Base-by-base conservation (phyloP, 495 filamentous ascomycete genomes). In the Ascobolus immersus region DNA sequence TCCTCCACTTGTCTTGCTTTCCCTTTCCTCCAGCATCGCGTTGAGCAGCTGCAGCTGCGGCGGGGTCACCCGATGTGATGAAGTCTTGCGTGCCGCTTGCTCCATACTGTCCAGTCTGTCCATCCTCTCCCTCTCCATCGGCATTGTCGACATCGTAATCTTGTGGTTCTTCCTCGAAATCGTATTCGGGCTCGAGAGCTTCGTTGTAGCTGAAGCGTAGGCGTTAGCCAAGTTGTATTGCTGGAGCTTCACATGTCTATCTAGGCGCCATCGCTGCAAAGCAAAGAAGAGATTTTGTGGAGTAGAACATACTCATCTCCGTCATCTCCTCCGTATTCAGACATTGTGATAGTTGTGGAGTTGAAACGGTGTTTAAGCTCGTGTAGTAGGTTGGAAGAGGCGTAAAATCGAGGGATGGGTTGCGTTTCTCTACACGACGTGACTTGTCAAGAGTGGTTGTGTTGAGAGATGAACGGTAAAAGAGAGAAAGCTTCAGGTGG, bases 1-100 rank as follows among this genome's bases (percentile, higher is more conserved):
- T 76, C 56, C 76, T 82, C 28, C 14, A 31, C 62, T 86, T 93
- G 51, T 79, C 74, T 50, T 77, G 77, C 40, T 69, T 52, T 41
- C 69, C 71, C 46, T 58, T 61, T 18, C 57, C 57, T 33, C 33
- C 36, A 17, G 53, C 52, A 38, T 58, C 63, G 27, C 52, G 52
- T 33, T 44, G 49, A 30, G 61, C 64, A 12, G 67, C 68, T 5
- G 54, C 53, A 1, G 57, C 55, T 14, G 67, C 65, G 34, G 69
- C 71, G 15, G 75, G 69, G 45, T 90, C 82, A 25, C 73, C 76
- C 5, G 71, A 65, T 34, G 69, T 59, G 21, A 90, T 64, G 9
- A 81, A 62, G 31, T 67, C 65, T 31, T 63, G 53, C 18, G 63
- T 57, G 12, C 58, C 52, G 30, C 58, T 54, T 19, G 52, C 51